Conservation (phyloP, 148 eudicot genomes). For the Polygonum maritimum region DNA sequence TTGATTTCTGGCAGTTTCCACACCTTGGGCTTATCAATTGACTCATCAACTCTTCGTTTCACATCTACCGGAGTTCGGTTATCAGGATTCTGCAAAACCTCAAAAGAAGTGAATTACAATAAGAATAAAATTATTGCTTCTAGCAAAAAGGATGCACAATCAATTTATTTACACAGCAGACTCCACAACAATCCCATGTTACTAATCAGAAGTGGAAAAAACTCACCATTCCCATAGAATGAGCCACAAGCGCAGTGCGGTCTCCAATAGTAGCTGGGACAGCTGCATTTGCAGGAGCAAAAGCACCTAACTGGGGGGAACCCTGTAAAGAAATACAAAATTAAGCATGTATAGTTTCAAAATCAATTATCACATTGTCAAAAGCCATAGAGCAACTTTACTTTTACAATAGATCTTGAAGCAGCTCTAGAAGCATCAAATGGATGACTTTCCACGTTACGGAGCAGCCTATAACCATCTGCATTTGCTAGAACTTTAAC, state of each 20-base stretch:
- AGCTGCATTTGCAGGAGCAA: constrained; percentile 44
- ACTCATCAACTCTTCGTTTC: constrained; percentile 63
- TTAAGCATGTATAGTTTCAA: constrained; percentile 10
- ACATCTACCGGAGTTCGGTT: constrained; percentile 45
- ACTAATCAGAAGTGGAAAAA: background rate
- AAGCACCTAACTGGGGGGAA: constrained; percentile 37
- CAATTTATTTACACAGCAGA: background rate
- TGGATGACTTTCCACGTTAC: constrained; percentile 45
- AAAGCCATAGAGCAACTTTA: constrained; percentile 17
- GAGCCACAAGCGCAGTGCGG: constrained; percentile 42
- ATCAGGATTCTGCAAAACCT: constrained; percentile 49
- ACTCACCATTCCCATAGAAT: constrained; percentile 50
- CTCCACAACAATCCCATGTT: background rate
- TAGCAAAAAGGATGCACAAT: background rate
- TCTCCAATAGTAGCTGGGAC: constrained; percentile 47
- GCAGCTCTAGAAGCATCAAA: constrained; percentile 63
- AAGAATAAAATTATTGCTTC: background rate
- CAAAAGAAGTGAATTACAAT: constrained; percentile 3
- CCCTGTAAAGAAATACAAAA: constrained; percentile 27
- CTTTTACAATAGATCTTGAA: constrained; percentile 53
- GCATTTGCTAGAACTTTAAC: constrained; percentile 72
- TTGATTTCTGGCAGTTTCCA: constrained; percentile 67
- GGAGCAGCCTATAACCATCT: constrained; percentile 55
- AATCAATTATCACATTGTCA: background rate
- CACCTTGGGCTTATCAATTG: constrained; percentile 50